These are phyloP conservation scores for Edaphochlamys debaryana DNA, from an alignment of 139 green algal species.

Conservation along the genomic window DNA sequence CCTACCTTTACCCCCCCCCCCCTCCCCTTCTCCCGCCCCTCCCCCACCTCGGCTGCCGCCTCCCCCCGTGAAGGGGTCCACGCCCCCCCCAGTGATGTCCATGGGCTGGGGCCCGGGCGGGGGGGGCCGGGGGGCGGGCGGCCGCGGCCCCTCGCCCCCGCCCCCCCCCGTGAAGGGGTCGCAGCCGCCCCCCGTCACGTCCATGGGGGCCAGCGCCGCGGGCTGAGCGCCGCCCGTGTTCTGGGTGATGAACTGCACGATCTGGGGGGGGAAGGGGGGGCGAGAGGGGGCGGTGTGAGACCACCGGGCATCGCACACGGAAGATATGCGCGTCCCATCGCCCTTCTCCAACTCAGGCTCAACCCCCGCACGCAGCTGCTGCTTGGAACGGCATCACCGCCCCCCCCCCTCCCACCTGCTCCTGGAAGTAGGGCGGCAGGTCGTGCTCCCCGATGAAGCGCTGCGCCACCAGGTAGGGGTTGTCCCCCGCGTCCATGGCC, in stretches of 20 bases:
- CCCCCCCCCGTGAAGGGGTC: constrained; percentile 58
- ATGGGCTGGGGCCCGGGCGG: not conserved
- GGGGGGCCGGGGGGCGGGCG: too few species aligned
- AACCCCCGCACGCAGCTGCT: too few species aligned
- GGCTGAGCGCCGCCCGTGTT: constrained; percentile 68
- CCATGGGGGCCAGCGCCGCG: not conserved
- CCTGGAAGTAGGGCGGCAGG: constrained; percentile 79
- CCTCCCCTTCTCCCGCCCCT: not conserved
- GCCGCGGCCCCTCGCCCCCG: not conserved
- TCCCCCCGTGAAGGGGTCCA: constrained; percentile 74
- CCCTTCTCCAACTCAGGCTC: too few species aligned
- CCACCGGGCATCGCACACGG: too few species aligned
- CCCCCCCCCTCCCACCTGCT: constrained; percentile 55
- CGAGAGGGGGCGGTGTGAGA: too few species aligned
- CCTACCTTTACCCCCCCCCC: too few species aligned
- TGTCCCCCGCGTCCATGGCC: constrained; percentile 65
- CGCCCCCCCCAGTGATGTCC: constrained; percentile 38
- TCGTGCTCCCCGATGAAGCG: constrained; percentile 84
- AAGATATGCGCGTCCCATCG: too few species aligned
- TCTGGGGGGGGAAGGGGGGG: constrained; percentile 58
- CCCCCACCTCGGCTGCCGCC: constrained; percentile 51
- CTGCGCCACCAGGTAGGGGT: constrained; percentile 93
- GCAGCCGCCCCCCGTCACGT: constrained; percentile 48
- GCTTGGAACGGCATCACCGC: too few species aligned
- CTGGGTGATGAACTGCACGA: constrained; percentile 90